Evolutionary conservation across 129 eudicot species (phyloP), one percentile per base, ranked within the genome.

Genomic region (Flaveria sonorensis): DNA sequence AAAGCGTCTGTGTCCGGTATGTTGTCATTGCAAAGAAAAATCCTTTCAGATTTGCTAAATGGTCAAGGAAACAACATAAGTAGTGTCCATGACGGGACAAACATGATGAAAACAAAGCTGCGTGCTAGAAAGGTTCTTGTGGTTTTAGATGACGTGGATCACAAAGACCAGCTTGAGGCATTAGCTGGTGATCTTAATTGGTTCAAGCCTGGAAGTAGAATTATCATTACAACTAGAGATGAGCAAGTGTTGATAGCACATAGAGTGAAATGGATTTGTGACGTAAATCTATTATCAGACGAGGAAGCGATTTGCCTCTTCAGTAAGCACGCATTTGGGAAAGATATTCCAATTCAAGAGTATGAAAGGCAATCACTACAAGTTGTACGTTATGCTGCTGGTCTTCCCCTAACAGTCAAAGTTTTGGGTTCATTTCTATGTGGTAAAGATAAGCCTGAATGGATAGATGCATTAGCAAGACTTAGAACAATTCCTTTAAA

Each of bases 141-240:
- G 48, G 80, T 85, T 70, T 48, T 85, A 40, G 88, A 85, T 56
- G 86, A 81, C 32, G 85, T 85, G 40, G 82, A 71, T 43, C 70
- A 70, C 24, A 10, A n/a, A 9, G 23, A 75, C 23, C 86, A 85
- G 32, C 84, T 82, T 13, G 71, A 81, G 10, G 76, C 36, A 2
- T 73, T 85, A 55, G 81, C 56, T 10, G 75, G 59, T 26, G 47
- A 43, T 4, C 36, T 23, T 21, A 47, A 73, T 15, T 85, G 86
- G 88, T 85, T 85, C 48, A 26, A 63, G 16, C 79, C 53, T 3
- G 88, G 89, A 72, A 82, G 84, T 70, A 70, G 81, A 67, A 52
- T 85, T 32, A 69, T 85, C 20, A 72, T 79, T 45, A 85, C 86
- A 18, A 85, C 83, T 26, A 82, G 89, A 71, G 77, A 85, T 40